phyloP scores from a whole-genome alignment of 768 basidiomycete genomes.

The Amanita inopinata region DNA sequence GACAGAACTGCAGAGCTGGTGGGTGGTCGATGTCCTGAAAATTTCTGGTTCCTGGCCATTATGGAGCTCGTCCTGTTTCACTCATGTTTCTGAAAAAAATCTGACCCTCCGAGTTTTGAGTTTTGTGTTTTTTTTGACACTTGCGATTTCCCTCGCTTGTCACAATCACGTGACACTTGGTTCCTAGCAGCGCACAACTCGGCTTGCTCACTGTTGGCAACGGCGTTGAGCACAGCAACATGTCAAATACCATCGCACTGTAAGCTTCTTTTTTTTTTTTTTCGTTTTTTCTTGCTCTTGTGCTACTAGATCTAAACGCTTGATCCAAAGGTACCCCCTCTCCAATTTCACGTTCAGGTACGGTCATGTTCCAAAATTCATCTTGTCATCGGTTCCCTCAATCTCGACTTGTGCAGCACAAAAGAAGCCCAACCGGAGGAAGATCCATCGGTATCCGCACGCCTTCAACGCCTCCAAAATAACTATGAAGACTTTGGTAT shows the following conservation, averaged over 20 bases:
- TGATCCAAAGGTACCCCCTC: constrained; percentile 55
- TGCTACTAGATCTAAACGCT: too few species aligned
- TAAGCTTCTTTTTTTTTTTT: constrained; percentile 16
- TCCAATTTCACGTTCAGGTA: constrained; percentile 92
- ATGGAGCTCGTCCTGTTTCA: too few species aligned
- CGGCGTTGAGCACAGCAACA: constrained; percentile 17
- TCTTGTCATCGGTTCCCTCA: constrained; percentile 10
- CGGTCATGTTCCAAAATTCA: constrained; percentile 1
- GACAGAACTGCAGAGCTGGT: too few species aligned
- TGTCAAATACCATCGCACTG: constrained; percentile 48
- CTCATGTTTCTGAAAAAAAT: too few species aligned
- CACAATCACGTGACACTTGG: not conserved
- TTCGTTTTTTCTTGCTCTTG: constrained; percentile 1
- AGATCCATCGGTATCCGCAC: constrained; percentile 91
- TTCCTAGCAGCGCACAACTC: constrained; percentile 1
- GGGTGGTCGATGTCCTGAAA: too few species aligned
- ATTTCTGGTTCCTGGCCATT: too few species aligned
- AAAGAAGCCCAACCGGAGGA: constrained; percentile 97
- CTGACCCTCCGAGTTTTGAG: too few species aligned
- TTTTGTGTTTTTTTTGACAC: too few species aligned
- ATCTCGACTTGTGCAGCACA: constrained; percentile 41
- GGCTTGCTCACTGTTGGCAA: constrained; percentile 12
- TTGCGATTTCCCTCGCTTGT: too few species aligned
- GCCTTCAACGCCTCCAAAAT: constrained; percentile 87
- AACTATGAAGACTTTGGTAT: constrained; percentile 98